These are phyloP conservation scores for Amphicarpaea edgeworthii DNA, from an alignment of 306 rosid species.

Conservation along the genomic window DNA sequence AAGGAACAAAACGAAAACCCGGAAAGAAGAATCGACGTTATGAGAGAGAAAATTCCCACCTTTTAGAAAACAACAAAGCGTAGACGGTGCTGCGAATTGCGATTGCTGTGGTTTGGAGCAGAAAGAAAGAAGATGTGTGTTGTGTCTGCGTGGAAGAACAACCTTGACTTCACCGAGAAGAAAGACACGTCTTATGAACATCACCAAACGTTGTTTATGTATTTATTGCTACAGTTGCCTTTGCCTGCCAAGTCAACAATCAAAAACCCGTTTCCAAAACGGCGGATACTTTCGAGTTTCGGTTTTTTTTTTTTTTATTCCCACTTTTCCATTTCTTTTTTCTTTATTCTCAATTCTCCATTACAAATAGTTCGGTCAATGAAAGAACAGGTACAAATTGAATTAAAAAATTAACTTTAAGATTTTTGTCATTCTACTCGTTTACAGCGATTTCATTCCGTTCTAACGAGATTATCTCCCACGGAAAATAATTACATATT, in stretches of 20 bases:
- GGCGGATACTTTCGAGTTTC: background rate
- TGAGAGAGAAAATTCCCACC: background rate
- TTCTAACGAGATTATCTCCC: too few species aligned
- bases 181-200: background rate
- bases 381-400: too few species aligned
- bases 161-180: conserved; percentile 43
- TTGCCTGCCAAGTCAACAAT: conserved; percentile 27
- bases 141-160: background rate
- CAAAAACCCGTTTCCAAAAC: conserved; percentile 19
- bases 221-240: background rate
- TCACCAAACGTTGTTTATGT: background rate
- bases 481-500: too few species aligned
- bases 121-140: too few species aligned
- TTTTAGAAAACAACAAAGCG: background rate
- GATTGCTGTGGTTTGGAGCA: conserved; percentile 8
- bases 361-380: background rate
- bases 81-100: too few species aligned
- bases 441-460: too few species aligned
- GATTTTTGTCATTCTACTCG: too few species aligned
- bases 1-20: background rate
- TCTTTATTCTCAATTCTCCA: background rate
- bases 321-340: background rate
- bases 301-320: background rate
- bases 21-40: background rate
- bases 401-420: too few species aligned